Base-by-base conservation (phyloP, 441 rosid species). In the Monsonia emarginata region DNA sequence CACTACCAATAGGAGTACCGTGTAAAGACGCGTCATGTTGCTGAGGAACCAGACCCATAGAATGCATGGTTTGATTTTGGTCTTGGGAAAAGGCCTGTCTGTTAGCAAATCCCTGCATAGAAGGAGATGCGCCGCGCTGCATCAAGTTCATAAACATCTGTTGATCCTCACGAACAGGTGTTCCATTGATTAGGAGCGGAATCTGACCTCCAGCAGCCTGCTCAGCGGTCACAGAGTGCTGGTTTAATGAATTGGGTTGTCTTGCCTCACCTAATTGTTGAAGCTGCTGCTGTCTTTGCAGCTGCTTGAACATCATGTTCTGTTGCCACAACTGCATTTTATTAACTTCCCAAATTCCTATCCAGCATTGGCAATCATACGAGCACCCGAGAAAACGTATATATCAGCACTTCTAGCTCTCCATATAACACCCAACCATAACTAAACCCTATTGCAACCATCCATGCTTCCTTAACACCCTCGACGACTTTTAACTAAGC, bases 281-380 rank as follows among this genome's bases (percentile, higher is more conserved):
- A 66, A 74, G 71, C 56, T 81, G 84, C 71, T 73, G 83, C 70
- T 78, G 88, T 65, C 78, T 81, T 68, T 85, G 86, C 75, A 83
- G 70, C 74, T 82, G 81, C 83, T 82, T 80, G 65, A 79, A 65
- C 82, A 81, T 79, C 65, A 81, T 28, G 42, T 84, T 84, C 75
- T 82, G 86, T 78, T 84, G 86, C 82, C 82, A 61, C 73, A 84
- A 71, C 76, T 77, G 84, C 76, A 77, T 72, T 25, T 81, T 86
- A 77, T 61, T 79, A 40, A 57, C 27, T 57, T 57, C 11, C 61
- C 25, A 11, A 18, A 57, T 57, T 25, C 31, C 32, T 57, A 25
- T 27, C 18, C n/a, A 57, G 32, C 61, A 57, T 25, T 25, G 61
- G 61, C 60, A 56, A 56, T 11, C 5, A 25, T 10, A 44, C 1